These are phyloP conservation scores for Coccomyxa sp. DNA, from an alignment of 139 green algal genomes.

Conservation along the genomic window DNA sequence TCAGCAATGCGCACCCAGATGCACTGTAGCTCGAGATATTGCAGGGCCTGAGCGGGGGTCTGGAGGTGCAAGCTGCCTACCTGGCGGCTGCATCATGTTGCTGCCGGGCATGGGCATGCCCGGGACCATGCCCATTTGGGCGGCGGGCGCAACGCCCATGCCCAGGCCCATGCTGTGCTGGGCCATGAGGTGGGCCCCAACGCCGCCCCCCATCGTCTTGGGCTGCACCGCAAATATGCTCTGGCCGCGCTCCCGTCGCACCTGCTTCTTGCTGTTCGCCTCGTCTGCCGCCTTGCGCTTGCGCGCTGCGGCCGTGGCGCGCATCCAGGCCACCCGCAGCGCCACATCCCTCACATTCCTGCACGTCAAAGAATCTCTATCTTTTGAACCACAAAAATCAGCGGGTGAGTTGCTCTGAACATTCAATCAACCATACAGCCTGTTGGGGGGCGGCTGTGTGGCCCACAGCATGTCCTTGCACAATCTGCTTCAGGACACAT, in stretches of 20 bases:
- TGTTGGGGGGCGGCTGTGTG: too few species aligned
- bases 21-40: too few species aligned
- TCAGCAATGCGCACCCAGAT: too few species aligned
- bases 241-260: constrained; percentile 12
- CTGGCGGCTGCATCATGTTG: neutral
- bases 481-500: too few species aligned
- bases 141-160: neutral
- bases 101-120: neutral
- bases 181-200: neutral
- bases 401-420: too few species aligned
- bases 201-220: constrained; percentile 9
- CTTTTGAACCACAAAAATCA: too few species aligned
- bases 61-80: too few species aligned
- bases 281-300: constrained; percentile 28
- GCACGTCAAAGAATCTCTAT: too few species aligned
- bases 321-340: constrained; percentile 58
- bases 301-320: constrained; percentile 19
- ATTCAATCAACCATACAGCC: too few species aligned
- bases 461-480: too few species aligned
- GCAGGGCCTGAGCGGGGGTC: too few species aligned
- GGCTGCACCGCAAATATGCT: constrained; percentile 15
- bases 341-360: constrained; percentile 74
- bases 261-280: constrained; percentile 28
- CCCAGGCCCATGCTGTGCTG: neutral
- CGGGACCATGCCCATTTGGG: neutral